Evolutionary conservation across 306 rosid genomes (phyloP), one percentile per base, ranked within the genome.

Genomic region (Vicia faba): DNA sequence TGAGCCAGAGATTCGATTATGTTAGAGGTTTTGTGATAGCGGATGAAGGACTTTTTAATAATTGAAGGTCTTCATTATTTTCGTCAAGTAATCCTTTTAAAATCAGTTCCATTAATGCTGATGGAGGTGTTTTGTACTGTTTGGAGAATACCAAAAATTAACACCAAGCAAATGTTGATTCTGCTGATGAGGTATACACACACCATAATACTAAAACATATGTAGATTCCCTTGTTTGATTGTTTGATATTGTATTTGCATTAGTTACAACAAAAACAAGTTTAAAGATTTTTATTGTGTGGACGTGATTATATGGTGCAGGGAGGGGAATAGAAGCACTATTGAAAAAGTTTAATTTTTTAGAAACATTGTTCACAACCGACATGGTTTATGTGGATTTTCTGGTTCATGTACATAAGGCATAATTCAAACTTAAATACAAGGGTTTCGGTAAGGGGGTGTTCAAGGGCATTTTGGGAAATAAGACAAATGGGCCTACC

Each of bases 11-110:
- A 62, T 90, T 93, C 53, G 99, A 93, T 41, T 93, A 93, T 73
- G 87, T 93, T 4, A 97, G 90, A 75, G 99, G 99, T 44, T 90
- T 93, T 69, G 97, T 93, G 3, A 93, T 90, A 28, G 99, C 86
- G 1, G 97, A 93, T 48, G 96, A 90, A 76, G 95, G 97, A 5
- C 85, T 93, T 15, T 82, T 88, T 43, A 93, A 93, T 67, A 93
- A 28, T 28, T 28, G 5, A 5, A 28, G 33, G 3, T 28, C 33
- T 4, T 28, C 33, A 4, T 28, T 28, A 70, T 93, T 89, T 68
- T 88, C 96, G 10, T 85, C 97, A 3, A 28, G 5, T 28, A 28
- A 28, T 28, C 33, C 5, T 28, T 5, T 28, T 28, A 28, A 26
- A 28, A 28, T 28, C 5, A 3, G 33, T 28, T 28, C 33, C 33